Evolutionary conservation across 805 yeast genomes (phyloP).

Genomic region (Metschnikowia baotianmanensis): DNA sequence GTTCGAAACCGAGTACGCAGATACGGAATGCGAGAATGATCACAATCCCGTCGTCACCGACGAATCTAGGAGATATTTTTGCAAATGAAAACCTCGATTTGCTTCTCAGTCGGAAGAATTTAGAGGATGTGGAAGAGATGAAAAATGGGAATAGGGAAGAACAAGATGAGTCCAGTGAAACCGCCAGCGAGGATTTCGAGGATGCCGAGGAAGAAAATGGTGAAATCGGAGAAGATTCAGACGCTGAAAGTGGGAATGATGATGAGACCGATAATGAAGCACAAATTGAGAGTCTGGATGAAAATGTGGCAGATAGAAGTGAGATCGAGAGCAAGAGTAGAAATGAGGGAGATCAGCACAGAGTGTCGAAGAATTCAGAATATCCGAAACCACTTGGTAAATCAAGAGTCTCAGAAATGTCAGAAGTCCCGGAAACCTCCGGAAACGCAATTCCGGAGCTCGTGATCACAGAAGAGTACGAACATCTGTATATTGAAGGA

Average conservation of each 20-base stretch:
- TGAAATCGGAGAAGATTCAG: slow-evolving; percentile 1
- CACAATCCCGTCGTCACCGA: slow-evolving; percentile 15
- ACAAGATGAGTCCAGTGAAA: neutral
- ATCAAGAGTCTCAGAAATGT: neutral
- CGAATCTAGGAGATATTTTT: neutral
- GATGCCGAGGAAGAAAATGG: slow-evolving; percentile 7
- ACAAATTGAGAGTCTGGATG: neutral
- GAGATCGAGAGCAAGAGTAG: neutral
- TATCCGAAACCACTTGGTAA: neutral
- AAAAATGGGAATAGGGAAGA: neutral
- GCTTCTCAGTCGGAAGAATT: neutral
- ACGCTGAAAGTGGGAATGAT: neutral
- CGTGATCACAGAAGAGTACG: neutral
- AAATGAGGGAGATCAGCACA: too few relatives aligned
- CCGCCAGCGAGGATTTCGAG: neutral
- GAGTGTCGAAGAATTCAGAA: too few relatives aligned
- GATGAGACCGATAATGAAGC: neutral
- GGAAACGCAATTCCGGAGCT: neutral
- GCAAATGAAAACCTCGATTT: neutral
- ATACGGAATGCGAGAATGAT: slow-evolving; percentile 1
- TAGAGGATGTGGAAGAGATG: neutral
- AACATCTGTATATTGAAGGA: slow-evolving; percentile 28
- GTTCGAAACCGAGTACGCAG: neutral
- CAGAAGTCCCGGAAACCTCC: neutral
- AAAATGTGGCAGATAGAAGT: neutral